These are phyloP conservation scores for Carex kokanica DNA, from an alignment of 176 grass and related monocot species.

Conservation along the genomic window DNA sequence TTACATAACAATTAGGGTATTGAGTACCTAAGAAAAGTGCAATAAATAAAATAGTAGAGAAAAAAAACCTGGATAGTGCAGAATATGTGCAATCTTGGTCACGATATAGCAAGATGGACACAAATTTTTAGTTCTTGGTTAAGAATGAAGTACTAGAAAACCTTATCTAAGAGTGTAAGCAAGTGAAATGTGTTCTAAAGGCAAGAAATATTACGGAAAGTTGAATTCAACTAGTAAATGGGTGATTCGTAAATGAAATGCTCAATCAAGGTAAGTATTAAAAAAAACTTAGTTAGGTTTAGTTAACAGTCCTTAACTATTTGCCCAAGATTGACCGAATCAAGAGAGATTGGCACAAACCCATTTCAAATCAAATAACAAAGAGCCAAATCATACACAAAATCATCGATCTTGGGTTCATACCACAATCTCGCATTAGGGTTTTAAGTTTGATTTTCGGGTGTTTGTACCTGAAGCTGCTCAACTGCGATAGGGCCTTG, in stretches of 20 bases:
- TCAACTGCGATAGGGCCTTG: conserved; percentile 83
- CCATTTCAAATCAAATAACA: neutral
- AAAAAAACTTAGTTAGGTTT: neutral
- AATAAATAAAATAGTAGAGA: neutral
- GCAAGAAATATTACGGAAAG: neutral
- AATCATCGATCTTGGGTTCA: conserved; percentile 16
- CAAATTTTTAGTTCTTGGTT: neutral
- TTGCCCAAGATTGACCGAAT: conserved; percentile 15
- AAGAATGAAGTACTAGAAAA: neutral
- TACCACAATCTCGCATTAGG: conserved; percentile 22
- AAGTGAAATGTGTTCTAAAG: neutral
- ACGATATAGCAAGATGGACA: conserved; percentile 5
- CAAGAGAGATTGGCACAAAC: conserved; percentile 14
- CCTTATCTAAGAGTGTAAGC: neutral
- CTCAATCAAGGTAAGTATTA: neutral
- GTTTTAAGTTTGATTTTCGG: conserved; percentile 25
- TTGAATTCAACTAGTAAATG: neutral
- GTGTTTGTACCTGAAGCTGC: conserved; percentile 54
- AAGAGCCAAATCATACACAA: conserved; percentile 18
- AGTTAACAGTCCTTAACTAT: neutral
- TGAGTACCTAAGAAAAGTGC: neutral
- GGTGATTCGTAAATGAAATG: conserved; percentile 5
- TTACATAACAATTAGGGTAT: neutral
- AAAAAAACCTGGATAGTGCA: neutral
- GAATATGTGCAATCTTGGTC: neutral